Evolutionary conservation across 2,329 filamentous ascomycete species (phyloP).

Genomic region (Pseudonectria foliicola): DNA sequence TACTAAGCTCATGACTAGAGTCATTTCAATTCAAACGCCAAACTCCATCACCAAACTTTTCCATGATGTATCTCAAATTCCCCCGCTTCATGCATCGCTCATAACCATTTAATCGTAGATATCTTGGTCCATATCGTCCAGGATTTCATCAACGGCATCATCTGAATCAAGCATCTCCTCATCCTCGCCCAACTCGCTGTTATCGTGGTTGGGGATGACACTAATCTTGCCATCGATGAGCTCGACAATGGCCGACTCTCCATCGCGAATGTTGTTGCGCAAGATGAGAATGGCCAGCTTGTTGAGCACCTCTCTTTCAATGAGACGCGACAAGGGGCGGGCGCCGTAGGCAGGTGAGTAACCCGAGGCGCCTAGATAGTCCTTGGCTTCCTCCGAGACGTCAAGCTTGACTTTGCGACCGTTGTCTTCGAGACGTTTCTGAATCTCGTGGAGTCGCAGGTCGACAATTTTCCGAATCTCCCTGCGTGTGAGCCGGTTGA

Average conservation of each 20-base stretch:
- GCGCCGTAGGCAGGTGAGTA: slow-evolving; percentile 96
- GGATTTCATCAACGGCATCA: slow-evolving; percentile 64
- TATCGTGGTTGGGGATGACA: slow-evolving; percentile 74
- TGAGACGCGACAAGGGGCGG: slow-evolving; percentile 77
- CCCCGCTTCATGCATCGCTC: not conserved
- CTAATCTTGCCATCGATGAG: slow-evolving; percentile 72
- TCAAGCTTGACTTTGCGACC: slow-evolving; percentile 77
- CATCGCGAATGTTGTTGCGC: slow-evolving; percentile 75
- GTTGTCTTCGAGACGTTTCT: slow-evolving; percentile 82
- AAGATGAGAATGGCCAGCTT: slow-evolving; percentile 86
- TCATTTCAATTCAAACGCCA: too few relatives aligned
- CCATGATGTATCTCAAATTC: slow-evolving; percentile 2
- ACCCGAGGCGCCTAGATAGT: slow-evolving; percentile 84
- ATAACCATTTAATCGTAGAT: slow-evolving; percentile 32
- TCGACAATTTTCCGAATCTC: slow-evolving; percentile 98
- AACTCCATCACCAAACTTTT: too few relatives aligned
- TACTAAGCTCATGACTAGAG: too few relatives aligned
- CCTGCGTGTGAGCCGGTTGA: slow-evolving; percentile 83
- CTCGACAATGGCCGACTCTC: slow-evolving; percentile 73
- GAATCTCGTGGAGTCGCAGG: slow-evolving; percentile 78
- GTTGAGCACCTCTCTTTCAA: slow-evolving; percentile 97
- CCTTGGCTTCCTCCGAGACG: slow-evolving; percentile 79
- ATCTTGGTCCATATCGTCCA: slow-evolving; percentile 55
- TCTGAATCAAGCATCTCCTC: slow-evolving; percentile 67
- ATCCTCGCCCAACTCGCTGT: slow-evolving; percentile 55